Evolutionary conservation across 148 eudicot genomes (phyloP).

Genomic region (Beta vulgaris): DNA sequence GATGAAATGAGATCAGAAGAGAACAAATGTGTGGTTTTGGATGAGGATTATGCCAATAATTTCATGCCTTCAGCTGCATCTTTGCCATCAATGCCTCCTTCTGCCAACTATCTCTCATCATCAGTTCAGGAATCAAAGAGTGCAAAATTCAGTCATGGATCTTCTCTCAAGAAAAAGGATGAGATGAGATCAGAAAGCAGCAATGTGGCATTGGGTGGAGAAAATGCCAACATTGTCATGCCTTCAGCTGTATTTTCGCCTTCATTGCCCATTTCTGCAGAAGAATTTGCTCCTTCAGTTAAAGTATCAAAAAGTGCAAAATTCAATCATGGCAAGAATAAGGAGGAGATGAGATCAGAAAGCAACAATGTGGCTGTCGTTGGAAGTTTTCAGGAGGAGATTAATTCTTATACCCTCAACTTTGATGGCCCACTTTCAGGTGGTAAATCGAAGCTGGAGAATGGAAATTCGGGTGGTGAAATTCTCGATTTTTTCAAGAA

Average conservation of each 20-base stretch:
- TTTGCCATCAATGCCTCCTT: constrained; percentile 5
- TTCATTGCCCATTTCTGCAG: constrained; percentile 3
- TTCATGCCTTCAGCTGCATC: constrained; percentile 17
- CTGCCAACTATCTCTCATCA: neutral
- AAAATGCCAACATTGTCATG: neutral
- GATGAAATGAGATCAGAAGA: too few species aligned
- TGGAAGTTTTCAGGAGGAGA: constrained; percentile 4
- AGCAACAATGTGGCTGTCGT: constrained; percentile 11
- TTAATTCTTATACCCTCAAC: neutral
- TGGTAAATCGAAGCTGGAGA: neutral
- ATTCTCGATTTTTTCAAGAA: neutral
- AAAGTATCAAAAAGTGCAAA: constrained; percentile 1
- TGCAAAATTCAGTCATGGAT: neutral
- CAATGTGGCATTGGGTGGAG: neutral
- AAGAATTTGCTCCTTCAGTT: constrained; percentile 8
- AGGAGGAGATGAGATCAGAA: constrained; percentile 1
- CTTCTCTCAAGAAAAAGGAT: neutral
- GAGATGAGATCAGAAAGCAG: neutral
- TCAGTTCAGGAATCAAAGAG: constrained; percentile 1
- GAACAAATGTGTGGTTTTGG: too few species aligned
- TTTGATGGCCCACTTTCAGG: neutral
- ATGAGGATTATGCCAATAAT: neutral
- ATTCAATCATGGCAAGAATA: constrained; percentile 10
- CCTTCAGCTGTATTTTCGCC: constrained; percentile 3
- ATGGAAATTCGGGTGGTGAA: neutral